Evolutionary conservation across 306 rosid species (phyloP).

Genomic region (Herpetospermum pedunculosum): DNA sequence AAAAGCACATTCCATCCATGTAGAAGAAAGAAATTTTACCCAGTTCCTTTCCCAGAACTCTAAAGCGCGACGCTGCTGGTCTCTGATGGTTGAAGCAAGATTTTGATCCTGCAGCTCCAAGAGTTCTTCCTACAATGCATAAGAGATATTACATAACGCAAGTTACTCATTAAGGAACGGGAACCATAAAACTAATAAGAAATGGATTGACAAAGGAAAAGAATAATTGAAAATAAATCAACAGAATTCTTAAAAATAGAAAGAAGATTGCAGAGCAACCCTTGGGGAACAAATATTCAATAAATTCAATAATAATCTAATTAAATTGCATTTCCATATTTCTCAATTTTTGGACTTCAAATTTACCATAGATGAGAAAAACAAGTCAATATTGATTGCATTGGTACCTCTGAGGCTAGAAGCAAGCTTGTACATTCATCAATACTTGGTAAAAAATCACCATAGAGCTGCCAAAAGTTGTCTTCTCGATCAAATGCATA

Average conservation of each 20-base stretch:
- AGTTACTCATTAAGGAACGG: not conserved
- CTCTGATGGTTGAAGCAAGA: constrained; percentile 66
- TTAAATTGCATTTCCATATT: not conserved
- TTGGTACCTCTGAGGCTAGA: constrained; percentile 80
- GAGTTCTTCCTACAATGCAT: constrained; percentile 60
- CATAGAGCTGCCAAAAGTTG: constrained; percentile 89
- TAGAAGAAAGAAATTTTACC: constrained; percentile 34
- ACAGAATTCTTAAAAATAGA: constrained; percentile 11
- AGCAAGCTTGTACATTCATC: constrained; percentile 88
- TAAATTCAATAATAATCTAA: not conserved
- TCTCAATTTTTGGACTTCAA: not conserved
- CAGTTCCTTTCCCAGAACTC: constrained; percentile 83
- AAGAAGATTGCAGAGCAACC: not conserved
- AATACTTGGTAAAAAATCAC: constrained; percentile 80
- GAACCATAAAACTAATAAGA: not conserved
- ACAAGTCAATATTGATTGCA: not conserved
- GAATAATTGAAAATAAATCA: not conserved
- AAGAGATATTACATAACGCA: not conserved
- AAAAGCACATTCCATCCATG: constrained; percentile 12
- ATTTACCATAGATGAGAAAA: not conserved
- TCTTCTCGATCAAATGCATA: constrained; percentile 62
- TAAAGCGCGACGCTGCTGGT: constrained; percentile 51
- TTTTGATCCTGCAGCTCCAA: constrained; percentile 64
- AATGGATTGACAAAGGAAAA: not conserved
- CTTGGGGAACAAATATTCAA: not conserved